Base-by-base conservation (phyloP, 177 flowering plant species). In the Telopea speciosissima region DNA sequence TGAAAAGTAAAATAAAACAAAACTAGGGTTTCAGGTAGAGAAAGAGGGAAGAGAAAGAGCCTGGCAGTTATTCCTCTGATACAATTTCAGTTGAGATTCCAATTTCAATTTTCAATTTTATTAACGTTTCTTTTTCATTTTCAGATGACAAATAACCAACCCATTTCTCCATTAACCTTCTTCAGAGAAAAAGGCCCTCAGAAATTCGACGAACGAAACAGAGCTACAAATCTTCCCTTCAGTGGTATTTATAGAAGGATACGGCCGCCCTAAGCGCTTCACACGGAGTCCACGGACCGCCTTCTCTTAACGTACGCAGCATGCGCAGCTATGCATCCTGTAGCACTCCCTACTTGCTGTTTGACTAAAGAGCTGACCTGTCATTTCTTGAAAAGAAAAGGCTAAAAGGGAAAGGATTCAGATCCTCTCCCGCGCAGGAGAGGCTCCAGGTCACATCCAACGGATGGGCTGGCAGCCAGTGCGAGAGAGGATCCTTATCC, bases 21-120 rank as follows among this genome's bases (percentile, higher is more conserved):
- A 76, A 36, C 62, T 77, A 77, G 80, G 78, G 75, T 77, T 73
- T 73, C 22, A 33, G 24, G 24, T 25, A 28, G 63, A 6, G n/a
- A 58, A 19, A 58, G n/a, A 58, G 6, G n/a, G 3, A 2, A n/a
- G n/a, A n/a, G 4, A 28, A 4, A 28, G 31, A 28, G 31, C 31
- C 31, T 28, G 31, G 3, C 31, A 28, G 31, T 28, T 28, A 28
- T 28, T 28, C 4, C 31, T 28, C 31, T 28, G 31, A 2, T 28
- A 28, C 31, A 28, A 28, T 2, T 2, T 28, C 31, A 54, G 19
- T 54, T n/a, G n/a, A n/a, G n/a, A 21, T 54, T 49, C 54, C 5
- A 49, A 49, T 1, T 49, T 49, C 14, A 14, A 49, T 11, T 49
- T 12, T 49, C 8, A 0, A 3, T 36, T 5, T 36, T 8, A 36